phyloP scores from a whole-genome alignment of 805 yeast genomes.

The Starmerella etchellsii region DNA sequence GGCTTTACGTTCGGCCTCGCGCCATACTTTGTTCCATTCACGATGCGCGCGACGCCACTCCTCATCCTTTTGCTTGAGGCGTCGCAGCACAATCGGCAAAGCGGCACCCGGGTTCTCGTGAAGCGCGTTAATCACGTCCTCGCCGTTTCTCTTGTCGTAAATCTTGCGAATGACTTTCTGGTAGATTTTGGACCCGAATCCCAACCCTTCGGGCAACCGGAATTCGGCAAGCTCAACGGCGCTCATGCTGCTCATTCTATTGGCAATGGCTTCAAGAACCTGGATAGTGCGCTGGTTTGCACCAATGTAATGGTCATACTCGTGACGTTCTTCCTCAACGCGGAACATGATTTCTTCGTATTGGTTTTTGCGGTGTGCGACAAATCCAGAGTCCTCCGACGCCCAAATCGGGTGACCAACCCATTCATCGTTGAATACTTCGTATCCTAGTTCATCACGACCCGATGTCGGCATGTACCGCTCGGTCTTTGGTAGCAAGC shows the following conservation, averaged over 20 bases:
- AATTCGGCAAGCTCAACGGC: conserved; percentile 76
- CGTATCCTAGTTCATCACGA: conserved; percentile 98
- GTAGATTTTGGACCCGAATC: conserved; percentile 88
- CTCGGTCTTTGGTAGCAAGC: conserved; percentile 84
- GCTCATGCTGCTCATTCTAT: conserved; percentile 84
- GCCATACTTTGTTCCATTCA: conserved; percentile 98
- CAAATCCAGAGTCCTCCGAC: conserved; percentile 95
- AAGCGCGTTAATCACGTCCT: conserved; percentile 88
- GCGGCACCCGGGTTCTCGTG: conserved; percentile 94
- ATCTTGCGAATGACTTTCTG: conserved; percentile 85
- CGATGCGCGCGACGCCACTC: conserved; percentile 98
- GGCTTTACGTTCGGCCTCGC: conserved; percentile 93
- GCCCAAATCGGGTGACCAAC: conserved; percentile 99
- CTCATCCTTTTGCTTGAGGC: conserved; percentile 94
- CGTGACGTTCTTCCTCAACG: conserved; percentile 95
- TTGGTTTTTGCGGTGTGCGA: conserved; percentile 97
- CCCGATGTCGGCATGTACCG: conserved; percentile 97
- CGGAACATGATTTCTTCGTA: conserved; percentile 91
- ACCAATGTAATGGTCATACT: conserved; percentile 91
- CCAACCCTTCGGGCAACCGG: conserved; percentile 84
- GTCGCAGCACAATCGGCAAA: conserved; percentile 79
- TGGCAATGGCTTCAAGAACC: conserved; percentile 87
- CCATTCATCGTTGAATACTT: conserved; percentile 96
- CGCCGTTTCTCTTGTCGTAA: conserved; percentile 88
- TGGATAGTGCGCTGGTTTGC: conserved; percentile 90